These are phyloP conservation scores for Groenewaldozyma sp. DNA, from an alignment of 1,139 yeast genomes.

Conservation along the genomic window DNA sequence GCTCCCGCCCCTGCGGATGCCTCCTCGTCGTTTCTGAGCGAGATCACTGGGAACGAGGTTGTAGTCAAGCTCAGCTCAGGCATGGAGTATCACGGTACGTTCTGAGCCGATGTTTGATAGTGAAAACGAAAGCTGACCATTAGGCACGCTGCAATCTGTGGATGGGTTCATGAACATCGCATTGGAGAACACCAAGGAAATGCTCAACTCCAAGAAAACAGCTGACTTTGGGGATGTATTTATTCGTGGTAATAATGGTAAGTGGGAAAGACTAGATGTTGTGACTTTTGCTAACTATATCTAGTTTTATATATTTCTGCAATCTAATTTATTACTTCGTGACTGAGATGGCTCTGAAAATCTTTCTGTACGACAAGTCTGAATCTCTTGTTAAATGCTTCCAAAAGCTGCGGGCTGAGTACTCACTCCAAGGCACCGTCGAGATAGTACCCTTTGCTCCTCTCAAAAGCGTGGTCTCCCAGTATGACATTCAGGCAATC, in stretches of 20 bases:
- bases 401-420: too few relatives aligned
- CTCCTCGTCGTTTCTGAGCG: conserved; percentile 72
- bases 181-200: conserved; percentile 66
- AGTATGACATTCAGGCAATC: conserved; percentile 24
- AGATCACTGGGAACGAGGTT: conserved; percentile 71
- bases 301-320: conserved; percentile 24
- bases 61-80: conserved; percentile 82
- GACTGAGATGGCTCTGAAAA: not conserved
- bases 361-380: conserved; percentile 6
- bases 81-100: conserved; percentile 59
- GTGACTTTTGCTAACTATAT: conserved; percentile 3
- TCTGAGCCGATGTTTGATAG: not conserved
- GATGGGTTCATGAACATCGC: conserved; percentile 98
- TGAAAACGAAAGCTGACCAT: conserved; percentile 1
- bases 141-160: conserved; percentile 69
- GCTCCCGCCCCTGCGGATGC: conserved; percentile 20
- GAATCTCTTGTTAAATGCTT: too few relatives aligned
- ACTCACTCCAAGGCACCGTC: too few relatives aligned
- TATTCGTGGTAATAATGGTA: conserved; percentile 87
- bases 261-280: conserved; percentile 7
- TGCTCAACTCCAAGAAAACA: conserved; percentile 46
- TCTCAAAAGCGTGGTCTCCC: conserved; percentile 6
- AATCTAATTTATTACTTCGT: conserved; percentile 10
- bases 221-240: conserved; percentile 77
- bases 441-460: too few relatives aligned